A percentile compares a stretch with the other conserved stretches of the same genome.
phyloP scores from a whole-genome alignment of 2,329 filamentous ascomycete genomes.

The Biscogniauxia mediterranea region DNA sequence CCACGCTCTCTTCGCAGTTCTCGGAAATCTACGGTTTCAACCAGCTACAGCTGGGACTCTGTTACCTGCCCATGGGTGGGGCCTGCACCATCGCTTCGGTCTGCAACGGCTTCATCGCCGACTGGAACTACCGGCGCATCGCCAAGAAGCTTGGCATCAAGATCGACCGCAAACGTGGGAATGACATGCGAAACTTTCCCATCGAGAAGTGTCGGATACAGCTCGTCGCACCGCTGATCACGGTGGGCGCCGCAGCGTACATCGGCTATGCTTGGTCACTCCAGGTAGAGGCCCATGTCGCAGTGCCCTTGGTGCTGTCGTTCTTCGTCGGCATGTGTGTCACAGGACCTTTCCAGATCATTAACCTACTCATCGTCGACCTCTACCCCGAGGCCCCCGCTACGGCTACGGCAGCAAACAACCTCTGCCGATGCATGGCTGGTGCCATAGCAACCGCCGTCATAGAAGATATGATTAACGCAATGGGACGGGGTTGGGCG shows the following conservation, averaged over 20 bases:
- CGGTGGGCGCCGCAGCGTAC: constrained; percentile 51
- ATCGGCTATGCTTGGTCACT: constrained; percentile 59
- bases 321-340: constrained; percentile 58
- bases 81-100: constrained; percentile 49
- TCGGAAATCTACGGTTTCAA: constrained; percentile 50
- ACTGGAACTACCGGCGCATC: constrained; percentile 70
- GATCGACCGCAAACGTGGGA: constrained; percentile 57
- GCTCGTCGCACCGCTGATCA: constrained; percentile 53
- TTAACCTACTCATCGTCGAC: constrained; percentile 64
- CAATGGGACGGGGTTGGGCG: constrained; percentile 61
- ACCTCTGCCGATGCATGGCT: constrained; percentile 60
- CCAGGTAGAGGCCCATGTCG: constrained; percentile 48
- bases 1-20: constrained; percentile 53
- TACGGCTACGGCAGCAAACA: constrained; percentile 63
- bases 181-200: constrained; percentile 51
- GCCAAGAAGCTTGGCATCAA: constrained; percentile 60
- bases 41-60: constrained; percentile 51
- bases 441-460: constrained; percentile 59
- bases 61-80: constrained; percentile 53
- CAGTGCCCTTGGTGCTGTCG: constrained; percentile 53
- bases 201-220: constrained; percentile 56
- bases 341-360: constrained; percentile 61
- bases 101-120: constrained; percentile 55
- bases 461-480: constrained; percentile 56
- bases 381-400: constrained; percentile 59